A percentile compares a stretch with the other conserved stretches of the same genome.
These are phyloP conservation scores for Hypsizygus ulmarius DNA, from an alignment of 1,284 basidiomycete genomes.

Conservation along the genomic window DNA sequence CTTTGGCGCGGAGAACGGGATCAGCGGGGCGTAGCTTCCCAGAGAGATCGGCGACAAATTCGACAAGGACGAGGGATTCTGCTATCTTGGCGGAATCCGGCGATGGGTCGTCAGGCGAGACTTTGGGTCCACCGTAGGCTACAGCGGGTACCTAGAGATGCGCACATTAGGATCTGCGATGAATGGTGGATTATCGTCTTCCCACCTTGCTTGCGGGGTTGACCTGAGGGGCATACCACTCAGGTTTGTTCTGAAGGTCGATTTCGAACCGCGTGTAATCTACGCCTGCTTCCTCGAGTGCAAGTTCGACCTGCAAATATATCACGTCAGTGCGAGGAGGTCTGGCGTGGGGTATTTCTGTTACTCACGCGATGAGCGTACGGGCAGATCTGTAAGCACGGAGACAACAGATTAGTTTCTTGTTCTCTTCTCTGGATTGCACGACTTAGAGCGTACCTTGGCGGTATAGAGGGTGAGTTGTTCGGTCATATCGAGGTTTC, in stretches of 20 bases:
- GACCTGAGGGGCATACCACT: slow-evolving; percentile 59
- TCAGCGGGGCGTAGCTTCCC: slow-evolving; percentile 48
- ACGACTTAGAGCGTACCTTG: slow-evolving; percentile 30
- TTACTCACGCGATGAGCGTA: slow-evolving; percentile 45
- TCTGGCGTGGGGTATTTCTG: not conserved
- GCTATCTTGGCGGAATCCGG: slow-evolving; percentile 56
- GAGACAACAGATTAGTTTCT: not conserved
- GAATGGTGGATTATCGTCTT: not conserved
- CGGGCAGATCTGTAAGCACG: slow-evolving; percentile 37
- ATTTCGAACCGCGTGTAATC: slow-evolving; percentile 50
- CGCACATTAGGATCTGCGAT: not conserved
- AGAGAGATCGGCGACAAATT: slow-evolving; percentile 60
- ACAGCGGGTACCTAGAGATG: slow-evolving; percentile 46
- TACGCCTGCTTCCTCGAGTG: slow-evolving; percentile 53
- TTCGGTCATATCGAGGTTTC: slow-evolving; percentile 27
- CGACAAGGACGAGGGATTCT: slow-evolving; percentile 61
- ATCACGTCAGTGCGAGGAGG: not conserved
- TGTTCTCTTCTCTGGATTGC: not conserved
- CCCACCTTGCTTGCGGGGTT: slow-evolving; percentile 62
- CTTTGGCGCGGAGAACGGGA: slow-evolving; percentile 52
- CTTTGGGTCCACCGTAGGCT: slow-evolving; percentile 56
- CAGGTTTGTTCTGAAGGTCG: slow-evolving; percentile 60
- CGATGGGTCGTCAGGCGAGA: slow-evolving; percentile 50
- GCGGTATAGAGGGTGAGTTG: slow-evolving; percentile 49
- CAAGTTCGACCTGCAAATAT: slow-evolving; percentile 49